Conservation (phyloP, 2,329 filamentous ascomycete genomes). For the Cordyceps pruinosa region DNA sequence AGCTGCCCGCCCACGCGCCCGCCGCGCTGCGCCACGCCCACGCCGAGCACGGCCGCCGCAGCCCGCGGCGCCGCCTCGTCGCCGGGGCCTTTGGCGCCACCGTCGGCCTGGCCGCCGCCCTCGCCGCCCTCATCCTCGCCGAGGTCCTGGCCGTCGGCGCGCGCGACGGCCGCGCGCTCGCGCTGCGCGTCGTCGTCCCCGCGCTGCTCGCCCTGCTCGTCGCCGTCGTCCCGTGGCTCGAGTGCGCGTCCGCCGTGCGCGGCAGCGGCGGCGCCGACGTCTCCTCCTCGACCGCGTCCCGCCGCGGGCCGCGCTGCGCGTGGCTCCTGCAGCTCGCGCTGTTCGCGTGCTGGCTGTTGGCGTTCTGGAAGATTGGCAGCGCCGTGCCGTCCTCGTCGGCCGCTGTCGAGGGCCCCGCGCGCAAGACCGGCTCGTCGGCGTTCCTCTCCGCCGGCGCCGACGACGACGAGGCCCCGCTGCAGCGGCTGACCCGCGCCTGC, state of each 20-base stretch:
- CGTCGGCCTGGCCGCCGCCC: conserved; percentile 67
- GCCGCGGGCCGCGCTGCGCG: conserved; percentile 30
- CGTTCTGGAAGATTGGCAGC: conserved; percentile 70
- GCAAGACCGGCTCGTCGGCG: too few relatives aligned
- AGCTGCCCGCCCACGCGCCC: conserved; percentile 57
- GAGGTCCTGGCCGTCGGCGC: conserved; percentile 75
- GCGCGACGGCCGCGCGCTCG: conserved; percentile 57
- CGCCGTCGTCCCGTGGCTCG: conserved; percentile 69
- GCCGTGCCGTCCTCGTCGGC: conserved; percentile 49
- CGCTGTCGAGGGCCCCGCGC: conserved; percentile 10
- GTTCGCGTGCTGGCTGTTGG: conserved; percentile 61
- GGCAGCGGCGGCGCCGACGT: conserved; percentile 33
- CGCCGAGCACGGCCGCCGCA: conserved; percentile 50
- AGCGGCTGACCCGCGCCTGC: conserved; percentile 44
- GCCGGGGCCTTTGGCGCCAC: conserved; percentile 68
- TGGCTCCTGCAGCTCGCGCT: conserved; percentile 58
- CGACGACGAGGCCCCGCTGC: conserved; percentile 23
- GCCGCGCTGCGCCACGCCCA: conserved; percentile 51
- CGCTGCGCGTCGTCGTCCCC: conserved; percentile 62
- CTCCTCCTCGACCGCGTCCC: neutral
- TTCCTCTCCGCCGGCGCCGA: neutral
- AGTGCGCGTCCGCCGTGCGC: conserved; percentile 59
- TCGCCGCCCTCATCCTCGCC: conserved; percentile 75
- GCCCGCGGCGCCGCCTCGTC: conserved; percentile 43
- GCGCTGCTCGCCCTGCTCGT: conserved; percentile 66